Evolutionary conservation across 2,329 filamentous ascomycete species (phyloP), one percentile per base, ranked within the genome.

Genomic region (Hymenoscyphus fraxineus): DNA sequence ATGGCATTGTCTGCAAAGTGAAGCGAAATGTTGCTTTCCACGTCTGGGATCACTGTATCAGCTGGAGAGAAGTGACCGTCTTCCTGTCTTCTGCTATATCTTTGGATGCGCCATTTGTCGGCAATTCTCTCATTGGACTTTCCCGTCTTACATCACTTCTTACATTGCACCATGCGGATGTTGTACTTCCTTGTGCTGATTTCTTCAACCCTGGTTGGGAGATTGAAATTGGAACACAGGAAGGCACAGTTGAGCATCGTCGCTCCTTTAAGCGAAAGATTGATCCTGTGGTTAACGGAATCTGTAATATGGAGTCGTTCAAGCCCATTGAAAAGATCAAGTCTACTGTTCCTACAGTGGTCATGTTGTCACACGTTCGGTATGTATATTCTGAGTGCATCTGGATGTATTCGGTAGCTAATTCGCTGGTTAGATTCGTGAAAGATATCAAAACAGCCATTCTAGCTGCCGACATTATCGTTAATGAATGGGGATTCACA

Each of bases 381-480:
- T 73, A 72, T 61, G 72, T 66, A 39, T 27, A 19, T 3, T 32
- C 16, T 61, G 5, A 32, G 13, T n/a, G 19, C 13, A 27, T 19
- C 22, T 27, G 22, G 47, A 22, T 44, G 35, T 10, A 22, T 31
- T 7, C 10, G 51, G 15, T 19, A 59, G 38, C 22, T 63, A 39
- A 38, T 38, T 13, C 47, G 9, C 9, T 40, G 6, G 74, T 82
- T 82, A 70, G 79, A 78, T 64, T 58, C 32, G 59, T 60, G 67
- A 88, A 88, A 73, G 86, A 88, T 66, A 86, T 88, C 75, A 88
- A 87, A 73, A 87, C 82, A 1, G 85, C 86, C 2, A 80, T 88
- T 31, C 77, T 87, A 3, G 85, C 86, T 5, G 85, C 85, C 1
- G 85, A 88, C 68, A 82, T 88, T 66, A 88, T 88, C 66, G 81